phyloP scores from a whole-genome alignment of 805 yeast genomes.

The Suhomyces pyralidae region DNA sequence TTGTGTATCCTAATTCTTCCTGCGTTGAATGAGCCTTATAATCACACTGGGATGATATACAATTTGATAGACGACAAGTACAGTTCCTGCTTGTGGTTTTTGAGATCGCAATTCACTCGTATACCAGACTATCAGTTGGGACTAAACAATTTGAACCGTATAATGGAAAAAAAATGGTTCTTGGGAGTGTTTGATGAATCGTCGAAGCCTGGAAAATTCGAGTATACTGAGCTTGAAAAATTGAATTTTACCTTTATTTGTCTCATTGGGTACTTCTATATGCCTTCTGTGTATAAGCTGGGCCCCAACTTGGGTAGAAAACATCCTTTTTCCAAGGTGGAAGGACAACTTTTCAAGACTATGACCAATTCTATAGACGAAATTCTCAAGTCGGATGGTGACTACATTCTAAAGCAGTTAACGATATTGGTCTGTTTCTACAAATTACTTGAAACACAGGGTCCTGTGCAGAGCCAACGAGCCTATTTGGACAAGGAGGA shows the following conservation, averaged over 20 bases:
- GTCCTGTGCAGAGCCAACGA: constrained; percentile 2
- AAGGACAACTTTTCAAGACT: constrained; percentile 20
- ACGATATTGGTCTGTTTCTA: constrained; percentile 22
- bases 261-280: constrained; percentile 41
- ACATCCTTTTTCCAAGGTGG: constrained; percentile 21
- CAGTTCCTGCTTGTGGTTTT: constrained; percentile 50
- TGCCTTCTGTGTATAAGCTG: constrained; percentile 32
- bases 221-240: constrained; percentile 4
- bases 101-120: constrained; percentile 56
- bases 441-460: constrained; percentile 10
- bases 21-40: constrained; percentile 64
- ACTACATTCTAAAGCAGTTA: constrained; percentile 22
- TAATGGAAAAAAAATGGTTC: constrained; percentile 37
- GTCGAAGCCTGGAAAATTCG: constrained; percentile 15
- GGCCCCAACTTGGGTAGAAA: constrained; percentile 21
- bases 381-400: constrained; percentile 10
- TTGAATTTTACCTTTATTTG: constrained; percentile 25
- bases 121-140: constrained; percentile 47
- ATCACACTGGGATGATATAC: constrained; percentile 51
- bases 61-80: constrained; percentile 43
- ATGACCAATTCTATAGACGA: constrained; percentile 8
- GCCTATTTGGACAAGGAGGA: constrained; percentile 7
- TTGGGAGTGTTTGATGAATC: constrained; percentile 14
- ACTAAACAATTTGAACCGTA: constrained; percentile 40
- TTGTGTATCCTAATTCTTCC: constrained; percentile 59